Base-by-base conservation (phyloP, 768 basidiomycete genomes). In the Pisolithus albus region DNA sequence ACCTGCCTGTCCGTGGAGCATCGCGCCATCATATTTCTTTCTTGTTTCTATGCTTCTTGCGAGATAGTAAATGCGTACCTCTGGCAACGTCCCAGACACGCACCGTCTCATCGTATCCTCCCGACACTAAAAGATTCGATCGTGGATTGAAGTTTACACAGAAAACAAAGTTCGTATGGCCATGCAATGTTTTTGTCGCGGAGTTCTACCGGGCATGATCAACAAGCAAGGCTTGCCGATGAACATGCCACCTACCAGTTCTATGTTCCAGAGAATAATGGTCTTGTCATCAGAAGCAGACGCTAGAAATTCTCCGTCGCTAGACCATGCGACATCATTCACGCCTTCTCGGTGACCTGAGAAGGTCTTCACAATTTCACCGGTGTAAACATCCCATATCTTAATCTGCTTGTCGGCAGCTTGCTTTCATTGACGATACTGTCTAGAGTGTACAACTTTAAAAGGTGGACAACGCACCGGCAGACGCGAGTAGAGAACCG, bases 261-360 rank as follows among this genome's bases (percentile, higher is more conserved):
- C 83, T 60, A 88, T 68, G 61, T 81, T 81, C 93, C 93, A 95
- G 53, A 96, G 79, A 28, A 84, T 77, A 51, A 95, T 81, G 0
- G 88, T 87, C 59, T 88, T 86, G 68, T 98, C 95, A 65, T 99
- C 95, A 4, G 92, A 95, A 0, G 91, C 93, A 38, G 91, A 91
- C 1, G 95, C 93, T 34, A 98, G 68, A 62, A 84, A 86, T 50
- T 85, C 79, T 21, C 83, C 84, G 63, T 95, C 88, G 50, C 71
- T 71, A 0, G 92, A 90, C 88, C 93, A 95, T 16, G 91, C 86
- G 54, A 97, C 70, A 62, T 95, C 91, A 44, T 91, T 93, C 54
- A 98, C 82, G 1, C 95, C 95, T 64, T 84, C 78, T 7, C 75
- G 75, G 61, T 92, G 89, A 2, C 88, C 88, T 55, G 76, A 69